A percentile compares a stretch with the other conserved stretches of the same genome.
Evolutionary conservation across 2,329 filamentous ascomycete genomes (phyloP).

Genomic region (Scopulariopsis brevicaulis): DNA sequence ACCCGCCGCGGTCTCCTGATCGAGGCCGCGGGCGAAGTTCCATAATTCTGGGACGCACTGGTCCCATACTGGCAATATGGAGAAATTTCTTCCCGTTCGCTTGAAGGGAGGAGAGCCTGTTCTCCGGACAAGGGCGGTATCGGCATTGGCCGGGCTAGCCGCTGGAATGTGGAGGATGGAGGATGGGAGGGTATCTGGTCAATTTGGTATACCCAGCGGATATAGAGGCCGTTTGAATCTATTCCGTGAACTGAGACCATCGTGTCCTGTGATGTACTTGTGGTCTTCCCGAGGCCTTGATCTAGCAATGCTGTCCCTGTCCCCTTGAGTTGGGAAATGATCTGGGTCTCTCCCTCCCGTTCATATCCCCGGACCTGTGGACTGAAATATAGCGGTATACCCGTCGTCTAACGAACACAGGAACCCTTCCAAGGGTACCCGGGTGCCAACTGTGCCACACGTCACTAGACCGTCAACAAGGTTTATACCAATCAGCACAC

Average conservation of each 20-base stretch:
- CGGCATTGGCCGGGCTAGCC: background rate
- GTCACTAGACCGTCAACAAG: too few species aligned
- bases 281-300: background rate
- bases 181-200: background rate
- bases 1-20: background rate
- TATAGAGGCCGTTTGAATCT: slow-evolving; percentile 4
- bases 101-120: background rate
- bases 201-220: background rate
- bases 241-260: background rate
- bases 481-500: too few species aligned
- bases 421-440: too few species aligned
- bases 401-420: too few species aligned
- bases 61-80: background rate
- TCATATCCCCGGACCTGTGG: too few species aligned
- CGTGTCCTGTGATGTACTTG: background rate
- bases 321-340: background rate
- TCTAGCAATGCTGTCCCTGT: background rate
- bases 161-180: background rate
- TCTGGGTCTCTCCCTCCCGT: background rate
- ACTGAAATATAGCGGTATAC: too few species aligned
- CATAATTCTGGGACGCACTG: background rate
- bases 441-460: too few species aligned
- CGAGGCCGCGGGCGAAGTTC: background rate
- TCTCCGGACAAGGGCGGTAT: background rate
- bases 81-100: background rate